phyloP scores from a whole-genome alignment of 169 alveolate genomes.

The Theileria equi region DNA sequence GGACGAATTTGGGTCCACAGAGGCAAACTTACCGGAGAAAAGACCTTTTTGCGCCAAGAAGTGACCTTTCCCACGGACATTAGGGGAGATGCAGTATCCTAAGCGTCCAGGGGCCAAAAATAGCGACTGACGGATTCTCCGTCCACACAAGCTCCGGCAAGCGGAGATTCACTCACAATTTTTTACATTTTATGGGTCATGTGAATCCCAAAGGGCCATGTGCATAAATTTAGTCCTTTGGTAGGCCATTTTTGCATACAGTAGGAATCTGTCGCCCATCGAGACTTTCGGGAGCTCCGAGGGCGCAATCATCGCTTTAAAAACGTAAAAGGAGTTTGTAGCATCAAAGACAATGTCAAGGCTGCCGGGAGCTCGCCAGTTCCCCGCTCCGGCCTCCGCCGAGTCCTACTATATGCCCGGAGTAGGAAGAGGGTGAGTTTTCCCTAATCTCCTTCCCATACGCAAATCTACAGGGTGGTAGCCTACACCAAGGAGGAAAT shows the following conservation, averaged over 20 bases:
- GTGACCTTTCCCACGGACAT: background rate
- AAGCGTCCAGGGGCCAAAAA: no score
- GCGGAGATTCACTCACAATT: no score
- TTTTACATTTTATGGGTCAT: no score
- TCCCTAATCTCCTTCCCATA: background rate
- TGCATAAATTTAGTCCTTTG: no score
- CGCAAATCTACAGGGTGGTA: conserved; percentile 15
- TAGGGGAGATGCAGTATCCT: background rate
- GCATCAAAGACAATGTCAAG: conserved; percentile 39
- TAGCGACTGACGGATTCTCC: no score
- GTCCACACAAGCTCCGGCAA: no score
- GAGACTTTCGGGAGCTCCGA: background rate
- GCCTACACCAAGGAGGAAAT: conserved; percentile 55
- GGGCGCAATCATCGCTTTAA: background rate
- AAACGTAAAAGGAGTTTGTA: background rate
- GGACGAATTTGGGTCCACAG: background rate
- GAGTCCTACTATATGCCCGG: conserved; percentile 72
- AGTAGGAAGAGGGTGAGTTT: conserved; percentile 77
- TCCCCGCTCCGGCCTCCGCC: conserved; percentile 30
- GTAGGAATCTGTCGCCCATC: no score
- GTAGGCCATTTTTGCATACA: no score
- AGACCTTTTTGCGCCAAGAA: background rate
- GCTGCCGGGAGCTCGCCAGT: conserved; percentile 47
- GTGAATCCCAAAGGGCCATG: no score
- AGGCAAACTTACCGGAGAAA: conserved; percentile 7